phyloP scores from a whole-genome alignment of 257 asterid species.

The Salvia splendens region DNA sequence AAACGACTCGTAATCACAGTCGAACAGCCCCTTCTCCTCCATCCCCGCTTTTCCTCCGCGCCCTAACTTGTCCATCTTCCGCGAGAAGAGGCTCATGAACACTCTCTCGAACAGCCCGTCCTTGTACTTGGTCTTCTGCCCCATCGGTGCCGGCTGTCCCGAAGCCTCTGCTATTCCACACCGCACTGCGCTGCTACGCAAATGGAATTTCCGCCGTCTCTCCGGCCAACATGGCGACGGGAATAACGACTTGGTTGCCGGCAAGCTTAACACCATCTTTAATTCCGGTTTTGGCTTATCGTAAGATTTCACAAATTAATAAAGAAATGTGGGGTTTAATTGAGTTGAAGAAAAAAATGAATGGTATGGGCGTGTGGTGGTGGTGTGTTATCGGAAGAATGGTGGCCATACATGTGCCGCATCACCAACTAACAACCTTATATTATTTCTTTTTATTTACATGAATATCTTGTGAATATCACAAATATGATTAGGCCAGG shows the following conservation, averaged over 20 bases:
- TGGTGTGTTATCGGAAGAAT: slow-evolving; percentile 30
- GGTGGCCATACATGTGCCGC: slow-evolving; percentile 36
- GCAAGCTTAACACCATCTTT: slow-evolving; percentile 57
- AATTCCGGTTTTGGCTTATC: background rate
- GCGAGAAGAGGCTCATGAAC: slow-evolving; percentile 77
- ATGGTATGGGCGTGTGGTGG: slow-evolving; percentile 26
- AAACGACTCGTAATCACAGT: slow-evolving; percentile 80
- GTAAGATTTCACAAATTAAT: background rate
- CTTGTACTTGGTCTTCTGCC: slow-evolving; percentile 82
- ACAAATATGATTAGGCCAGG: no score
- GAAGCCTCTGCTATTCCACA: slow-evolving; percentile 88
- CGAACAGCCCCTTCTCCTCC: slow-evolving; percentile 55
- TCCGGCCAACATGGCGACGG: background rate
- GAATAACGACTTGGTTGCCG: slow-evolving; percentile 34
- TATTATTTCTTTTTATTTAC: background rate
- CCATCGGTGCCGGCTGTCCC: slow-evolving; percentile 87
- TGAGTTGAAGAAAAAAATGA: background rate
- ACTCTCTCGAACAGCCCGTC: slow-evolving; percentile 81
- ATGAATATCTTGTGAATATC: no score
- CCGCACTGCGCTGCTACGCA: slow-evolving; percentile 29
- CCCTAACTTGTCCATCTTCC: slow-evolving; percentile 87
- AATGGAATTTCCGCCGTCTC: background rate
- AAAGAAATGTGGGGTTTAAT: background rate
- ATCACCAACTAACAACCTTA: background rate
- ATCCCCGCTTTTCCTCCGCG: slow-evolving; percentile 23